Base-by-base conservation (phyloP, 1,284 basidiomycete species). In the Naganishia sp. region DNA sequence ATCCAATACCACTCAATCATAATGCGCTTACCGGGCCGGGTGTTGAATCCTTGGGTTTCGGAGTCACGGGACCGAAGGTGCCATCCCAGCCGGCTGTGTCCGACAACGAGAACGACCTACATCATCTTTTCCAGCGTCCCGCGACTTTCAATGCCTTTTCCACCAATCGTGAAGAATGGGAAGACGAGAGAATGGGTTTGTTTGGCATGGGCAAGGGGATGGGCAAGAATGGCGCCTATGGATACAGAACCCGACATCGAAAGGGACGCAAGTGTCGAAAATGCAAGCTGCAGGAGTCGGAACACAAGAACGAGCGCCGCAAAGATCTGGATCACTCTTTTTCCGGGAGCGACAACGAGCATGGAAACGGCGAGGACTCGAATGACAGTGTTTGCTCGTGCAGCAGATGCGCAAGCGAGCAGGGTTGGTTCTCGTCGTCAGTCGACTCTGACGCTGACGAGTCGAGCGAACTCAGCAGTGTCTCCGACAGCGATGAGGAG, bases 141-240 rank as follows among this genome's bases (percentile, higher is more conserved):
- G 75, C 23, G 66, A 46, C 75, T 1, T 79, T 79, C 75, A 79
- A 77, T 68, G 76, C 76, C 6, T 79, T 79, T 61, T 74, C 79
- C 6, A 73, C 73, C 4, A 65, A 69, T 31, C 57, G 64, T 2
- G 55, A 66, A 28, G 64, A 63, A 42, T 69, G 68, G 68, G 68
- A 66, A 35, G 42, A 62, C 7, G 65, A 66, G 51, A 58, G 68
- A 9, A 66, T 66, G 58, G 64, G 61, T 11, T 43, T 69, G 17
- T 69, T 69, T 45, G 68, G 67, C 6, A 66, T 68, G 58, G 67
- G 63, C 17, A 54, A 49, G 23, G 68, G 53, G 11, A 63, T 66
- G 68, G 64, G 60, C 46, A 60, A 53, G 60, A 61, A 63, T 62
- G 65, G 65, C 45, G 32, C 52, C 46, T 57, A 57, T 39, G 65